Base-by-base conservation (phyloP, 1,139 yeast genomes). In the Yamadazyma diospyri region DNA sequence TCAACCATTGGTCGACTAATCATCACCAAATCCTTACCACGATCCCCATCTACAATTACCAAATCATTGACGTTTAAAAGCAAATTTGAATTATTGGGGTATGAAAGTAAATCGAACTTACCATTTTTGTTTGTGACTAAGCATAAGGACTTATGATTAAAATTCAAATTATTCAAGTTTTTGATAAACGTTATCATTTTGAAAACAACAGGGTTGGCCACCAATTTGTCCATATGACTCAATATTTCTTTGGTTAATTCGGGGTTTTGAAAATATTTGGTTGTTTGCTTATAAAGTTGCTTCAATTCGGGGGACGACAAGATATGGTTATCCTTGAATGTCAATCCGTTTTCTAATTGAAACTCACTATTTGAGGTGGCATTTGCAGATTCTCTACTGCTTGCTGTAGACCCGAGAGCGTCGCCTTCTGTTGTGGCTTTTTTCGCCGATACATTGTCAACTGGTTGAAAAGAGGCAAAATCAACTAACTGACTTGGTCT, bases 91-190 rank as follows among this genome's bases (percentile, higher is more conserved):
- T 53, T 68, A 43, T 48, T 59, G 5, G 70, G 74, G 45, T 56
- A 70, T 26, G 61, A 62, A 46, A 61, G 61, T 41, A 62, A 65
- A 48, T 76, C 81, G 46, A 75, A 62, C 47, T 75, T 74, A 27
- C 81, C 80, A 46, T 76, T 75, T 40, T 76, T 76, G 48, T 74
- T 75, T 25, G 72, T 55, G 23, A 75, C 78, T 40, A 76, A 61
- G 45, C 69, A 69, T 39, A 60, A 59, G 35, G 56, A 61, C 54
- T 55, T 73, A 48, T 58, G 66, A 41, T 59, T 69, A 53, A 55
- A 71, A 1, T 68, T 59, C 40, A 65, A 56, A 34, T 63, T 69
- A 44, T 69, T 68, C 40, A 67, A 50, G 46, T 65, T 67, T 34
- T 64, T 64, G 31, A 66, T 61, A 42, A 69, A 69, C 0, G 66